Evolutionary conservation across 2,329 filamentous ascomycete genomes (phyloP).

Genomic region (Esteya vermicola): DNA sequence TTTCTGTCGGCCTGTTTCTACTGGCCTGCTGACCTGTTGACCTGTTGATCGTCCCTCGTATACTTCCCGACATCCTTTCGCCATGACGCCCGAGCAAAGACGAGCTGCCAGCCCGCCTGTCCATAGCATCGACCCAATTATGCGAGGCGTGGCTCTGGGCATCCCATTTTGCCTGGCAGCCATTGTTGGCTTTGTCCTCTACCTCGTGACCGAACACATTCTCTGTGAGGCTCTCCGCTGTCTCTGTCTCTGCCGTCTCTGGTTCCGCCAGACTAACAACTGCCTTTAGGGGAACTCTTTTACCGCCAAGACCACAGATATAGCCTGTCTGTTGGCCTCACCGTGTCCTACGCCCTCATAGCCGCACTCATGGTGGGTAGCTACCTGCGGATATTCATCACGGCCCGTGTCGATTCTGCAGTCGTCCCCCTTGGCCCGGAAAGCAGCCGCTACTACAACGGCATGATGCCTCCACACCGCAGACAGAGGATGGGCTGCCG

Average conservation of each 20-base stretch:
- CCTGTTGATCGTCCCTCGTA: too few species aligned
- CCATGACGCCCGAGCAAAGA: neutral
- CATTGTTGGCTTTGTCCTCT: slow-evolving; percentile 55
- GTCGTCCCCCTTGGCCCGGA: slow-evolving; percentile 51
- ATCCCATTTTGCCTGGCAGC: slow-evolving; percentile 58
- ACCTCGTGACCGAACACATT: slow-evolving; percentile 51
- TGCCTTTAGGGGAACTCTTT: slow-evolving; percentile 58
- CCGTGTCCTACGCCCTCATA: slow-evolving; percentile 55
- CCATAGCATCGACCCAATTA: slow-evolving; percentile 6
- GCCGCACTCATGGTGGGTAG: slow-evolving; percentile 50
- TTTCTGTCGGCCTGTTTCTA: neutral
- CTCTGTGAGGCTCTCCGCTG: slow-evolving; percentile 38
- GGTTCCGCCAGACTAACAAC: slow-evolving; percentile 5
- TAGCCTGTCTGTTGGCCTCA: slow-evolving; percentile 49
- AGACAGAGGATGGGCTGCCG: neutral
- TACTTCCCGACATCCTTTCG: too few species aligned
- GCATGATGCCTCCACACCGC: neutral
- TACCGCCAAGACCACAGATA: slow-evolving; percentile 31
- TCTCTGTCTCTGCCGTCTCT: neutral
- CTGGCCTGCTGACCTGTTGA: too few species aligned
- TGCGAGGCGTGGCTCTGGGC: slow-evolving; percentile 17
- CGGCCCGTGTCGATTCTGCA: slow-evolving; percentile 57
- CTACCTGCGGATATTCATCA: slow-evolving; percentile 58
- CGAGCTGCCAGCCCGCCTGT: slow-evolving; percentile 1
- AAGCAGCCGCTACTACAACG: slow-evolving; percentile 12